phyloP scores from a whole-genome alignment of 2,329 filamentous ascomycete species.

The Xylaria hypoxylon region DNA sequence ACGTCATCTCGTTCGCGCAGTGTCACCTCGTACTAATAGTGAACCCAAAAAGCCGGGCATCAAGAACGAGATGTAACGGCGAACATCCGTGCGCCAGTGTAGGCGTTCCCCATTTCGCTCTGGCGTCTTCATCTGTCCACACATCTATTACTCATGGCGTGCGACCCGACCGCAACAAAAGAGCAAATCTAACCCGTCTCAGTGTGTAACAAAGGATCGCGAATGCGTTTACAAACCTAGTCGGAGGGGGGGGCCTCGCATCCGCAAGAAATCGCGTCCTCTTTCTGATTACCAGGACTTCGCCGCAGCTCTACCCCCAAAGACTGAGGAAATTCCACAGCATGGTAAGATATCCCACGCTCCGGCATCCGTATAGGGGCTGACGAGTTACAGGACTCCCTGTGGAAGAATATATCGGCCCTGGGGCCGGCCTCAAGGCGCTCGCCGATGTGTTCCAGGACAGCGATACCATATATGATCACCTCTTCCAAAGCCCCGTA shows the following conservation, averaged over 20 bases:
- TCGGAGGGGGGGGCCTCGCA: conserved; percentile 57
- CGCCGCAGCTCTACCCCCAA: conserved; percentile 45
- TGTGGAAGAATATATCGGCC: conserved; percentile 58
- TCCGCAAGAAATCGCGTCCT: conserved; percentile 55
- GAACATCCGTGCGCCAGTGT: conserved; percentile 58
- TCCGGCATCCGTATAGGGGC: conserved; percentile 8
- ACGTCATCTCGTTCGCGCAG: conserved; percentile 28
- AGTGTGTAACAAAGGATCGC: conserved; percentile 56
- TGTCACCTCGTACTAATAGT: conserved; percentile 41
- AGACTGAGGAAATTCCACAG: conserved; percentile 49
- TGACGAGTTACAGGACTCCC: conserved; percentile 41
- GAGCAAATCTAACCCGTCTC: conserved; percentile 38
- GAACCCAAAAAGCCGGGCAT: conserved; percentile 54
- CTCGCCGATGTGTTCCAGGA: conserved; percentile 60
- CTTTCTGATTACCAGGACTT: conserved; percentile 48
- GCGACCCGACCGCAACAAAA: conserved; percentile 27
- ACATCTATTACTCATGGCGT: conserved; percentile 22
- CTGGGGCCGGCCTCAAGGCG: conserved; percentile 61
- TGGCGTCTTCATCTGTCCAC: conserved; percentile 16
- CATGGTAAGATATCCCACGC: conserved; percentile 46
- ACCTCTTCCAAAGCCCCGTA: conserved; percentile 52
- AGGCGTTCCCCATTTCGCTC: conserved; percentile 43
- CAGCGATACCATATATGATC: conserved; percentile 62
- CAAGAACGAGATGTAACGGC: conserved; percentile 61
- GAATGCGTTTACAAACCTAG: conserved; percentile 59